Conservation (phyloP, 495 filamentous ascomycete species). For the Tuber aestivum region DNA sequence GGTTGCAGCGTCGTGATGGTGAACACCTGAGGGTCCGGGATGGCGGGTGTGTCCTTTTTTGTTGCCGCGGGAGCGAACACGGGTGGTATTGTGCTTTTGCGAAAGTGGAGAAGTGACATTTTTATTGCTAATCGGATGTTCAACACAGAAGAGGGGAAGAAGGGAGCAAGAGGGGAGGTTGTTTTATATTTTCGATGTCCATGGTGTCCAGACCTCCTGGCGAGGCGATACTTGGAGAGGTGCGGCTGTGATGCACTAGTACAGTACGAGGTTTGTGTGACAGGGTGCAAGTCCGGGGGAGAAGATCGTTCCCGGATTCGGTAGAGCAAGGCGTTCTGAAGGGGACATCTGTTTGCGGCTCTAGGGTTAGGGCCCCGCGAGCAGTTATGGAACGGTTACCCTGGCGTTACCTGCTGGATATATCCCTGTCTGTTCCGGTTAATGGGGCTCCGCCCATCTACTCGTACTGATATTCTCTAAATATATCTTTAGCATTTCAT, state of each 20-base stretch:
- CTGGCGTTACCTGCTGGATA: no score
- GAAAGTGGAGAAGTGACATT: neutral
- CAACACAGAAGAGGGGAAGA: neutral
- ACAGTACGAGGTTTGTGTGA: neutral
- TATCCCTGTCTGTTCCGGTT: no score
- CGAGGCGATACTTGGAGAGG: neutral
- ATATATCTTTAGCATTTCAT: neutral
- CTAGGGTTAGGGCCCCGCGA: no score
- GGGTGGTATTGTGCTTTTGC: slow-evolving; percentile 5
- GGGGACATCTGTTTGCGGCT: neutral
- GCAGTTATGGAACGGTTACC: no score
- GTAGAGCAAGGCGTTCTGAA: neutral
- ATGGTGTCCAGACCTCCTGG: neutral
- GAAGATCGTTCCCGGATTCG: neutral
- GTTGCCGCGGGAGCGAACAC: slow-evolving; percentile 14
- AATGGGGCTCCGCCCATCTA: no score
- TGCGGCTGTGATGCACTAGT: neutral
- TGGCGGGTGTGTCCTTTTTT: slow-evolving; percentile 22
- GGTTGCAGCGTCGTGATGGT: slow-evolving; percentile 12
- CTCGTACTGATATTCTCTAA: no score
- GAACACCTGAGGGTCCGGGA: slow-evolving; percentile 29
- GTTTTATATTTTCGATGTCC: neutral
- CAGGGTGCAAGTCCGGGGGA: neutral
- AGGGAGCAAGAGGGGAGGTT: neutral
- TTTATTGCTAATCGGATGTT: neutral